Conservation (phyloP, 805 yeast species). For the Lachancea meyersii region DNA sequence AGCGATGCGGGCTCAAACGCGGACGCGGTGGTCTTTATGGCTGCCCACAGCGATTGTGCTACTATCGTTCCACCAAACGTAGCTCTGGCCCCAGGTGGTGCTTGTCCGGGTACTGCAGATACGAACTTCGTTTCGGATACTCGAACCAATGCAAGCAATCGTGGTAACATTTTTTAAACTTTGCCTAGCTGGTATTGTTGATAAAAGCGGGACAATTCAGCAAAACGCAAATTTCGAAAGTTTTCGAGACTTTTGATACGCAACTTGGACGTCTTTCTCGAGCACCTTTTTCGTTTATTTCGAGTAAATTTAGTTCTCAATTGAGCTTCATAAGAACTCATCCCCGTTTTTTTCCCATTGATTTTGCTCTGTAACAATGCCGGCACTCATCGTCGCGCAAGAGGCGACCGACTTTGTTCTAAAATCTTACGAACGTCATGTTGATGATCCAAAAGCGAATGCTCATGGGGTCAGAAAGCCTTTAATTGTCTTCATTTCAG, state of each 20-base stretch:
- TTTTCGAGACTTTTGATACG: not conserved
- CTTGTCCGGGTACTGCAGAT: constrained; percentile 22
- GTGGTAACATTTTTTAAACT: constrained; percentile 7
- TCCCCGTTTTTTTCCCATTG: not conserved
- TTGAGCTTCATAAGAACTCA: not conserved
- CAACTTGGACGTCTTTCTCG: not conserved
- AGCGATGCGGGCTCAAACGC: constrained; percentile 51
- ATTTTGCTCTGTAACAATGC: not conserved
- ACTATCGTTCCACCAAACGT: constrained; percentile 67
- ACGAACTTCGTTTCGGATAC: constrained; percentile 19
- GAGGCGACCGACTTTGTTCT: constrained; percentile 4
- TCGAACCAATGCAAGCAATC: constrained; percentile 19
- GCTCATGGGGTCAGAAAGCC: constrained; percentile 26
- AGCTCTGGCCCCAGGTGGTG: constrained; percentile 54
- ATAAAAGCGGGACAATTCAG: not conserved
- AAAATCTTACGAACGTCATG: not conserved
- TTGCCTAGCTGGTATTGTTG: not conserved
- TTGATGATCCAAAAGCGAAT: not conserved
- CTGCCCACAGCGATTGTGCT: constrained; percentile 60
- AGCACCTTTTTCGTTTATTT: not conserved
- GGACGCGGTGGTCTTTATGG: constrained; percentile 44
- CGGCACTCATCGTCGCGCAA: constrained; percentile 1
- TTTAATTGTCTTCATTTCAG: constrained; percentile 51
- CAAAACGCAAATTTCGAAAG: not conserved
- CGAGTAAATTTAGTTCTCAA: not conserved